These are phyloP conservation scores for Monosporozyma aerobia DNA, from an alignment of 805 yeast species.

Conservation along the genomic window DNA sequence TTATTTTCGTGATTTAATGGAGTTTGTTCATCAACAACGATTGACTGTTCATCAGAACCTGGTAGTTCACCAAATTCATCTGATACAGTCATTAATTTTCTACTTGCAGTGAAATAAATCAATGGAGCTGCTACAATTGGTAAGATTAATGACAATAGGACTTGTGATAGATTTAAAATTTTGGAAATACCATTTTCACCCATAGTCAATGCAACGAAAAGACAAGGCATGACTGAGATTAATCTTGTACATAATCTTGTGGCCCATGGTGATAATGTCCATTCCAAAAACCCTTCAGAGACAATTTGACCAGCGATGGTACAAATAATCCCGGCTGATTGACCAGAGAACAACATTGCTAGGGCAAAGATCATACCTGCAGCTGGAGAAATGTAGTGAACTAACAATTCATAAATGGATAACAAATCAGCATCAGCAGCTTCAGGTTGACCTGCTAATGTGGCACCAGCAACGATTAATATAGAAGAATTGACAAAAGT, in stretches of 20 bases:
- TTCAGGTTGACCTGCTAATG: slow-evolving; percentile 54
- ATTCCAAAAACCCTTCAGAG: slow-evolving; percentile 75
- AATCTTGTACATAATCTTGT: slow-evolving; percentile 71
- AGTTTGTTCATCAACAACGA: slow-evolving; percentile 21
- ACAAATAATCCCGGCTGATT: slow-evolving; percentile 89
- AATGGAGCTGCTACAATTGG: slow-evolving; percentile 88
- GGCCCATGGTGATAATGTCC: slow-evolving; percentile 75
- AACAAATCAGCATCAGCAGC: slow-evolving; percentile 74
- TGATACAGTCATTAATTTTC: slow-evolving; percentile 54
- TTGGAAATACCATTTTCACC: slow-evolving; percentile 77
- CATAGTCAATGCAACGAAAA: slow-evolving; percentile 57
- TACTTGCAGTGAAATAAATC: slow-evolving; percentile 68
- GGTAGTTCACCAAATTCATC: slow-evolving; percentile 8
- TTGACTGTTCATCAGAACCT: slow-evolving; percentile 1
- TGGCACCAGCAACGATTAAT: slow-evolving; percentile 84
- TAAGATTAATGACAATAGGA: slow-evolving; percentile 64
- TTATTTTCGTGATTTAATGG: slow-evolving; percentile 23
- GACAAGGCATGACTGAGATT: slow-evolving; percentile 80
- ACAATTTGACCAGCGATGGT: slow-evolving; percentile 93
- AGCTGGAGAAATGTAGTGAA: slow-evolving; percentile 63
- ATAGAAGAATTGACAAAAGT: slow-evolving; percentile 89
- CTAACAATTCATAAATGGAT: slow-evolving; percentile 66
- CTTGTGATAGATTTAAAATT: slow-evolving; percentile 75
- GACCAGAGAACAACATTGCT: slow-evolving; percentile 85
- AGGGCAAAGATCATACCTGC: slow-evolving; percentile 87